Percentiles rank a stretch among this genome's conserved stretches.
Evolutionary conservation across 257 asterid genomes (phyloP).

Genomic region (Mentha longifolia): DNA sequence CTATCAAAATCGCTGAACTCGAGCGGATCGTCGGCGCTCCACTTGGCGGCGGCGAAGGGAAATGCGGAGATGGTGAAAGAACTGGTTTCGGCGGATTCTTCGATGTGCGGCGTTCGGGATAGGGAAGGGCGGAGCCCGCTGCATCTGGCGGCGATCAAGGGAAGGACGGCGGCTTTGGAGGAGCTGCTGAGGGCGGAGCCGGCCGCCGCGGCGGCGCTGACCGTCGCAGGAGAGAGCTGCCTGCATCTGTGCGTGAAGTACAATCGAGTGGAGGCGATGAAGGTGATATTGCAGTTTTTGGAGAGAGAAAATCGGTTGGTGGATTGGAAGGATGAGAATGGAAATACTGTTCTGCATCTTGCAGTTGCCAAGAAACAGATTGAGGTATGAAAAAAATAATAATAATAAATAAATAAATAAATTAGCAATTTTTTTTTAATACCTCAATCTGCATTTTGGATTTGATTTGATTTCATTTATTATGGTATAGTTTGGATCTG

Average conservation of each 20-base stretch:
- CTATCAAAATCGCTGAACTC: constrained; percentile 33
- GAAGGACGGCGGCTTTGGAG: too few species aligned
- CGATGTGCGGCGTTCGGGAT: constrained; percentile 33
- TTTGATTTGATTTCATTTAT: neutral
- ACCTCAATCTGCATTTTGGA: too few species aligned
- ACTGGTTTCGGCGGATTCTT: constrained; percentile 28
- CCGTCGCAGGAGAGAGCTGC: too few species aligned
- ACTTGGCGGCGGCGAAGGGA: constrained; percentile 42
- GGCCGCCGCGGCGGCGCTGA: too few species aligned
- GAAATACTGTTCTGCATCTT: constrained; percentile 38
- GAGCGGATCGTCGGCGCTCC: constrained; percentile 40
- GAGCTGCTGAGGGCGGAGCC: too few species aligned
- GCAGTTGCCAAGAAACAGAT: constrained; percentile 44
- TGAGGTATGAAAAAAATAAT: constrained; percentile 40
- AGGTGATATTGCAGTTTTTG: too few species aligned
- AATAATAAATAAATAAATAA: too few species aligned
- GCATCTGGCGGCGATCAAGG: too few species aligned
- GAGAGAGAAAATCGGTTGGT: too few species aligned
- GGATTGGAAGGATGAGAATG: constrained; percentile 39
- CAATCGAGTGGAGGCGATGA: too few species aligned
- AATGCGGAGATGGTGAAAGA: constrained; percentile 28
- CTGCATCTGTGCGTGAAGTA: too few species aligned
- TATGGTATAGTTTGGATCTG: neutral
- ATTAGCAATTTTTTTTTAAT: too few species aligned
- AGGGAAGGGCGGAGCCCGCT: constrained; percentile 39